phyloP scores from a whole-genome alignment of 352 stramenopile species.

The Phytophthora meadii region DNA sequence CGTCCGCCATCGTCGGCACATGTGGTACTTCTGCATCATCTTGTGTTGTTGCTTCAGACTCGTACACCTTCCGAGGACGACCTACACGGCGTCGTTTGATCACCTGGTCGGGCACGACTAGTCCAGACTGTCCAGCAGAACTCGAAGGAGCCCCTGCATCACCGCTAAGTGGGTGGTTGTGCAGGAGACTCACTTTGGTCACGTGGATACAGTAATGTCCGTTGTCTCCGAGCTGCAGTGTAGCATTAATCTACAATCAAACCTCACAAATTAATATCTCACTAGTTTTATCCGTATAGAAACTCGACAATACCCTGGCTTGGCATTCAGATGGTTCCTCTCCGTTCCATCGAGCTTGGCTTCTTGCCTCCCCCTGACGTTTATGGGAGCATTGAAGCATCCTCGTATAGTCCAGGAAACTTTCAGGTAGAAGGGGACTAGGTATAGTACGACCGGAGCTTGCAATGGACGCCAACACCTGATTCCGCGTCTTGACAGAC shows the following conservation, averaged over 20 bases:
- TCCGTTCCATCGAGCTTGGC: conserved; percentile 25
- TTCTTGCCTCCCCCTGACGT: conserved; percentile 3
- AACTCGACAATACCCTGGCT: conserved; percentile 23
- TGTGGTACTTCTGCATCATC: neutral
- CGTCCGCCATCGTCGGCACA: conserved; percentile 33
- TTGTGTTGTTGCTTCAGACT: conserved; percentile 1
- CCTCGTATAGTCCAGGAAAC: conserved; percentile 42
- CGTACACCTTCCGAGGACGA: conserved; percentile 6
- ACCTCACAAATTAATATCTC: neutral
- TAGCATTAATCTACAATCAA: conserved; percentile 36
- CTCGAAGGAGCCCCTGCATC: neutral
- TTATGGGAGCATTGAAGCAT: conserved; percentile 41
- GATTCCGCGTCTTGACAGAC: conserved; percentile 43
- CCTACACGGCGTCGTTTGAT: conserved; percentile 23
- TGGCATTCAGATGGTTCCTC: conserved; percentile 38
- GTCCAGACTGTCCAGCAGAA: neutral
- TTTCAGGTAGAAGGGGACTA: conserved; percentile 28
- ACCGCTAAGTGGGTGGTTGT: conserved; percentile 38
- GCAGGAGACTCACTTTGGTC: conserved; percentile 33
- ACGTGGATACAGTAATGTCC: conserved; percentile 34
- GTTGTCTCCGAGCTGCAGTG: conserved; percentile 33
- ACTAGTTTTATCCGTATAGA: neutral
- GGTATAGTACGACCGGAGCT: conserved; percentile 13
- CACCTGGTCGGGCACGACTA: neutral
- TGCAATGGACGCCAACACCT: conserved; percentile 33